Base-by-base conservation (phyloP, 2,329 filamentous ascomycete genomes). In the Venturiaceae sp. region DNA sequence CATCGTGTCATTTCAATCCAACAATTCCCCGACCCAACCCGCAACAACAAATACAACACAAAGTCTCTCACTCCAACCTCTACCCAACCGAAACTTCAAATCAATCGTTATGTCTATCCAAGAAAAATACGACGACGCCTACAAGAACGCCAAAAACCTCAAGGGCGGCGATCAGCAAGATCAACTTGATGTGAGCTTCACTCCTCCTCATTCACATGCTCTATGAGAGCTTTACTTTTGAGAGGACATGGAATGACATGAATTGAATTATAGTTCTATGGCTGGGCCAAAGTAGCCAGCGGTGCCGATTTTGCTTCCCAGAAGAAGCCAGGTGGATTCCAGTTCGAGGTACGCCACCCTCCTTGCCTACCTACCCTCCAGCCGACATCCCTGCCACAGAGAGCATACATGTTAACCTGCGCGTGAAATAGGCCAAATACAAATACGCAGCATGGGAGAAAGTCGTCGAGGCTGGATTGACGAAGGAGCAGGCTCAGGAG, bases 381-480 rank as follows among this genome's bases (percentile, higher is more conserved):
- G n/a, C 44, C 26, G 9, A 6, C 14, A n/a, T 7, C 26, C 23
- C 5, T 30, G 19, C 44, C 14, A 39, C 26, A 30, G 2, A 30
- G 14, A n/a, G 4, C 21, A 8, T 5, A 13, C 8, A 9, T n/a
- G n/a, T 54, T 16, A 13, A 54, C 55, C 21, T 11, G 7, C 41
- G 30, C 11, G 11, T 50, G 11, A 3, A 14, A 64, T 66, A 90
- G 88, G 84, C 78, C 75, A 95, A 94, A 77, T 83, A 83, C 67
- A 95, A 95, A 81, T 83, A 85, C 76, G 81, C 79, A 66, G 83
- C 86, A 58, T 96, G 90, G 90, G 76, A 90, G 74, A 80, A 84
- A 69, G 67, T 84, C 62, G 81, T 83, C 67, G 82, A 91, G 62
- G 80, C 84, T 61, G 82, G 80, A 55, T 70, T 84, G 64, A 82